A percentile compares a stretch with the other conserved stretches of the same genome.
phyloP scores from a whole-genome alignment of 1,284 basidiomycete genomes.

The Apiotrichum sp. region DNA sequence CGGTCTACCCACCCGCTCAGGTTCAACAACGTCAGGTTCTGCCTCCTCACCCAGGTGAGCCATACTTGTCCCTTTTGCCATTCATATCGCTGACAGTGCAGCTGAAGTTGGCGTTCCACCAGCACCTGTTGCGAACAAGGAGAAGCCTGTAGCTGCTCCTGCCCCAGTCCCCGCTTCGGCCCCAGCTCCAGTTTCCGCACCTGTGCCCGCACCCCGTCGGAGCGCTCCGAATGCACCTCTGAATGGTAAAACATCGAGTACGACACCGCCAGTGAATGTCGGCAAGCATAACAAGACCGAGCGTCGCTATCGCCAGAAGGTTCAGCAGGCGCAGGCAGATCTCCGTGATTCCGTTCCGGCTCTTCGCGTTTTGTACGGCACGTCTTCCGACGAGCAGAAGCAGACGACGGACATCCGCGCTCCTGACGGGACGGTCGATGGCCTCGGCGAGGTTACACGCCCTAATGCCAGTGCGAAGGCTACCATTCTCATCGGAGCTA shows the following conservation, averaged over 20 bases:
- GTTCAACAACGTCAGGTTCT: background rate
- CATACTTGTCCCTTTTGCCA: too few relatives aligned
- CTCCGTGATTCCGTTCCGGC: constrained; percentile 46
- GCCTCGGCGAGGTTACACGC: constrained; percentile 42
- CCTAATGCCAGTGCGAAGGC: constrained; percentile 46
- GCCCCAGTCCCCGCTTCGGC: background rate
- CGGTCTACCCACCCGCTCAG: background rate
- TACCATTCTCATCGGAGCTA: constrained; percentile 44
- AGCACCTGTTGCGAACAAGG: too few relatives aligned
- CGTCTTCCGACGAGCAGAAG: constrained; percentile 41
- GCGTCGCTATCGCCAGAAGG: constrained; percentile 45
- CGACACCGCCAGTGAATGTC: constrained; percentile 20
- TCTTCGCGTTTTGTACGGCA: constrained; percentile 44
- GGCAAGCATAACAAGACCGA: constrained; percentile 49
- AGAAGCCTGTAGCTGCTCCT: constrained; percentile 2
- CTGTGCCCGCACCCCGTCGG: constrained; percentile 13
- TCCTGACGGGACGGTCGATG: constrained; percentile 43
- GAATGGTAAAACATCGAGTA: constrained; percentile 7
- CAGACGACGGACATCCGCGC: constrained; percentile 38
- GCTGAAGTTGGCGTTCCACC: too few relatives aligned
- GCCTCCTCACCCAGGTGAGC: background rate
- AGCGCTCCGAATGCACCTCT: constrained; percentile 20
- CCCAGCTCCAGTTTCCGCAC: background rate
- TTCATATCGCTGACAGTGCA: too few relatives aligned
- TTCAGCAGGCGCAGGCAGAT: constrained; percentile 45